Percentiles rank a stretch among this genome's conserved stretches.
These are phyloP conservation scores for Meripilus lineatus DNA, from an alignment of 1,284 basidiomycete genomes.

Conservation along the genomic window DNA sequence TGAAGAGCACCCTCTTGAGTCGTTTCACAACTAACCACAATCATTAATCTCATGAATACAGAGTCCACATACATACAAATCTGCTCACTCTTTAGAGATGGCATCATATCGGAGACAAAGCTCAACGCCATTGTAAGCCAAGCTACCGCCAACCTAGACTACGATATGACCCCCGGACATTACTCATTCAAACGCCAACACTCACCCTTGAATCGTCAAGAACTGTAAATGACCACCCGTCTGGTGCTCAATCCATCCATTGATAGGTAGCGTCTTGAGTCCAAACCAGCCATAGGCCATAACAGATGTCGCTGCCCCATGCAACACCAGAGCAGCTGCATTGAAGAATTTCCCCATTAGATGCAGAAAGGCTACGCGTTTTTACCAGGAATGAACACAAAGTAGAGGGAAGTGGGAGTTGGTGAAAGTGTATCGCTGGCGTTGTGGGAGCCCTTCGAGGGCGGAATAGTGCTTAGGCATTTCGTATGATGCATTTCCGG, in stretches of 20 bases:
- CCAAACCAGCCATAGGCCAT: constrained; percentile 47
- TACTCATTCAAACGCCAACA: constrained; percentile 7
- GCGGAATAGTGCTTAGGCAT: no score
- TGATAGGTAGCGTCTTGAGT: constrained; percentile 31
- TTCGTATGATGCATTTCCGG: no score
- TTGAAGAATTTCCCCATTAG: no score
- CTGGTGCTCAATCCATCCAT: constrained; percentile 37
- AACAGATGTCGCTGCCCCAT: constrained; percentile 34
- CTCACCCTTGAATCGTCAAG: constrained; percentile 74
- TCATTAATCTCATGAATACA: constrained; percentile 3
- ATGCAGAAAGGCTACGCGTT: no score
- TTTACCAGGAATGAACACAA: constrained; percentile 6
- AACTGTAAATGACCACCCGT: constrained; percentile 68
- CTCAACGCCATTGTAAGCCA: constrained; percentile 48
- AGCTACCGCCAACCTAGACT: constrained; percentile 45
- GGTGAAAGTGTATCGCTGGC: no score
- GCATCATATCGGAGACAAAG: constrained; percentile 46
- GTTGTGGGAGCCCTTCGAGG: no score
- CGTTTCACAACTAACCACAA: constrained; percentile 32
- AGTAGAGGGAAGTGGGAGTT: constrained; percentile 5
- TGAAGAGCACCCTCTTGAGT: constrained; percentile 51
- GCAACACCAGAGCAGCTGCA: no score
- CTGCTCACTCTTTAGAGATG: constrained; percentile 37
- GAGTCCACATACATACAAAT: no score
- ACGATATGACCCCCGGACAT: neutral